A percentile compares a stretch with the other conserved stretches of the same genome.
These are phyloP conservation scores for Kingdonia uniflora DNA, from an alignment of 164 flowering plant genomes.

Conservation along the genomic window DNA sequence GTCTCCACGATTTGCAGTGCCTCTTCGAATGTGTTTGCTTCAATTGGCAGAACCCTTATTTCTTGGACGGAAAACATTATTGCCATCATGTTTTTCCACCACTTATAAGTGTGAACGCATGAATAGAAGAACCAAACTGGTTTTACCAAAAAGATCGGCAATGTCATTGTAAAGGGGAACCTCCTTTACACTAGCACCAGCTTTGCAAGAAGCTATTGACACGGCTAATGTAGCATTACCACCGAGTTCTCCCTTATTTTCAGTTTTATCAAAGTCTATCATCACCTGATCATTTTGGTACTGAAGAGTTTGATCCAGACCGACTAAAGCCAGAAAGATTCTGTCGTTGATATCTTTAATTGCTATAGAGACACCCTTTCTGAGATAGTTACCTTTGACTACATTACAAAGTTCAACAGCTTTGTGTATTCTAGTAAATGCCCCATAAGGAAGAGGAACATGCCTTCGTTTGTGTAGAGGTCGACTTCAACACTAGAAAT, in stretches of 20 bases:
- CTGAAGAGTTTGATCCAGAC: conserved; percentile 92
- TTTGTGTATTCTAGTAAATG: conserved; percentile 69
- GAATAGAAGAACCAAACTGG: conserved; percentile 58
- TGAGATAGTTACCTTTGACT: conserved; percentile 80
- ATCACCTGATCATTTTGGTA: conserved; percentile 87
- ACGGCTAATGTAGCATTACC: conserved; percentile 83
- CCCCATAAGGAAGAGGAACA: conserved; percentile 75
- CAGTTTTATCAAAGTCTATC: conserved; percentile 91
- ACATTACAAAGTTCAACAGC: conserved; percentile 91
- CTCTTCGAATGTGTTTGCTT: conserved; percentile 77
- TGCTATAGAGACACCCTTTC: conserved; percentile 77
- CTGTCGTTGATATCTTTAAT: conserved; percentile 77
- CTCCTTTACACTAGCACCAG: conserved; percentile 99
- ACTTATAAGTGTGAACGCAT: conserved; percentile 78
- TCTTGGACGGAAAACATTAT: conserved; percentile 78
- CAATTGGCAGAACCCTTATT: conserved; percentile 85
- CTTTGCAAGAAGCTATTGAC: conserved; percentile 97
- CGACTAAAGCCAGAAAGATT: conserved; percentile 78
- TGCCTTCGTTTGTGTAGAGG: conserved; percentile 77
- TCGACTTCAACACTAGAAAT: conserved; percentile 98
- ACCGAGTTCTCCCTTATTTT: conserved; percentile 85
- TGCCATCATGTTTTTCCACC: conserved; percentile 96
- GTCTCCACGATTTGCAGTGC: conserved; percentile 95
- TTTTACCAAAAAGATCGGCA: conserved; percentile 73
- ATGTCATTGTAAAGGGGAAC: conserved; percentile 88